Evolutionary conservation across 176 grass and related monocot species (phyloP), one percentile per base, ranked within the genome.

Genomic region (Chloris gayana): DNA sequence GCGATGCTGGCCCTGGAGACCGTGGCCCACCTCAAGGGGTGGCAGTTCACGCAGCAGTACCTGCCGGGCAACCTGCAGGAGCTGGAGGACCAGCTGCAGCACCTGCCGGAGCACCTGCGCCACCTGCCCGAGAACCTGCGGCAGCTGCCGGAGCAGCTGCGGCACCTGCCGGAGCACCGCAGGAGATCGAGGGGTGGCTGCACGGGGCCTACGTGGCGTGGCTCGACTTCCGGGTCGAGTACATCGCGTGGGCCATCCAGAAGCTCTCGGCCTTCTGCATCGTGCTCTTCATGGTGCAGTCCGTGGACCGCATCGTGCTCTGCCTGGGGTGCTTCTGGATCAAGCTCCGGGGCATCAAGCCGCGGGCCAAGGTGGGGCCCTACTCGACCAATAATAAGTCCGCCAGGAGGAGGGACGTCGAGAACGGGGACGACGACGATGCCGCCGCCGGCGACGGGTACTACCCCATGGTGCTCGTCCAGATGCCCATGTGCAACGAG

Each of bases 401-500:
- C 6, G 69, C 64, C 29, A 22, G 22, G 12, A 26, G 53, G 44
- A 66, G 34, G 31, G 31, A 85, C 22, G 71, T 92, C 39, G 93
- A 93, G 56, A 46, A 31, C 14, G 42, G 37, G 11, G 64, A 56
- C n/a, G 78, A 29, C 22, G 75, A 80, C 9, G 82, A 67, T 11
- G 66, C 69, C 57, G 69, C 78, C 31, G 64, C 29, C 11, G 85
- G 66, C 35, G n/a, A n/a, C n/a, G n/a, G n/a, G 33, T 83, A 89
- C 80, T 90, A 81, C 73, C 95, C 95, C 45, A 94, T 98, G 95
- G 95, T 98, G 3, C 87, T 98, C 54, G 62, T 98, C 6, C 95
- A 97, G 87, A 97, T 97, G 86, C 95, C 95, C 9, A 97, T 97
- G 94, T 97, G 94, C 78, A 98, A 98, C 64, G 95, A 98, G 86